A percentile compares a stretch with the other conserved stretches of the same genome.
Conservation (phyloP, 176 grass and related monocot genomes). For the Echinochloa phyllopogon region DNA sequence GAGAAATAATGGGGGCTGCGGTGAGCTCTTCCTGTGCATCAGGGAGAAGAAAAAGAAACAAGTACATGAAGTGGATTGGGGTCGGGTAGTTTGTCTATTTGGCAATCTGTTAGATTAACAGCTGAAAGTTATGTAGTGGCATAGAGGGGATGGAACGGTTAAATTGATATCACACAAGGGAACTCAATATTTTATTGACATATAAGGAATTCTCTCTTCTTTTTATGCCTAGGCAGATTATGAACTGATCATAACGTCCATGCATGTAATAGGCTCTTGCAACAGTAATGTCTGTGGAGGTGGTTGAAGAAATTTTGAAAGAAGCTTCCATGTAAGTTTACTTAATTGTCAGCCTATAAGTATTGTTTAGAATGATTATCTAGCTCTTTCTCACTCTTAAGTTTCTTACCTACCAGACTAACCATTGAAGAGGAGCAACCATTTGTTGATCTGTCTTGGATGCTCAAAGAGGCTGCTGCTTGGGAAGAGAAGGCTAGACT, state of each 20-base stretch:
- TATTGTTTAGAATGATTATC: constrained; percentile 27
- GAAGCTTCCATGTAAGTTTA: constrained; percentile 81
- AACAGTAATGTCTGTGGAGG: constrained; percentile 54
- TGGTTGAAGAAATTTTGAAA: constrained; percentile 60
- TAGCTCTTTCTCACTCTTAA: constrained; percentile 30
- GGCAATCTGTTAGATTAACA: too few relatives aligned
- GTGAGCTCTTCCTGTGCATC: too few relatives aligned
- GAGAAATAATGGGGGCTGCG: too few relatives aligned
- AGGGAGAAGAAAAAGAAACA: too few relatives aligned
- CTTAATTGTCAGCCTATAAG: constrained; percentile 20
- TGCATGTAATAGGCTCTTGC: constrained; percentile 62
- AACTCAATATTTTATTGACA: too few relatives aligned
- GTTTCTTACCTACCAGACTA: constrained; percentile 61
- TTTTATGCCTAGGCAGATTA: constrained; percentile 8
- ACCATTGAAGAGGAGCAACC: constrained; percentile 70
- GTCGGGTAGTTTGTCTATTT: too few relatives aligned
- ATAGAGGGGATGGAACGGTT: too few relatives aligned
- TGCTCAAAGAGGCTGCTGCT: constrained; percentile 57
- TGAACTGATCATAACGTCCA: constrained; percentile 38
- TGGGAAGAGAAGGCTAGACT: constrained; percentile 79
- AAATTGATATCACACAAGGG: too few relatives aligned
- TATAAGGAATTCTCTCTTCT: neutral
- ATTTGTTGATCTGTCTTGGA: constrained; percentile 63
- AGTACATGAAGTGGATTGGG: too few relatives aligned
- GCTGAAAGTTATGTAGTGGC: too few relatives aligned